phyloP scores from a whole-genome alignment of 2,329 filamentous ascomycete genomes.

The Xylaria sp. region DNA sequence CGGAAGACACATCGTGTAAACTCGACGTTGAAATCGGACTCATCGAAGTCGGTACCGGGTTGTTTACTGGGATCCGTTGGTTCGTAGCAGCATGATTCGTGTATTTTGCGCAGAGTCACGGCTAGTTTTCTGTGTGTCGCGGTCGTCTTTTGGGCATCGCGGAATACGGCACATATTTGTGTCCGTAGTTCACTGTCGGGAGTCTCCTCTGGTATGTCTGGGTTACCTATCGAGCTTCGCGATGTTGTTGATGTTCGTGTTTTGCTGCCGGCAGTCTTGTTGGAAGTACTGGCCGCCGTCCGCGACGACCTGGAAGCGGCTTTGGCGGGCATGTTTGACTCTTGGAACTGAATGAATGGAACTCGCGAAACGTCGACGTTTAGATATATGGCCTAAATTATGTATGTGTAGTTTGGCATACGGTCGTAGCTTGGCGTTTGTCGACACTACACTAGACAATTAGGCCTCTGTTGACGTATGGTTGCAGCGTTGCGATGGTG shows the following conservation, averaged over 20 bases:
- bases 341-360: background rate
- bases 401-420: background rate
- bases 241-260: conserved; percentile 43
- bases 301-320: conserved; percentile 43
- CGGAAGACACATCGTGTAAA: conserved; percentile 76
- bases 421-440: background rate
- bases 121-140: conserved; percentile 86
- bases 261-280: conserved; percentile 37
- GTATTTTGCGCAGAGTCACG: conserved; percentile 81
- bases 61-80: conserved; percentile 48
- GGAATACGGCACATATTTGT: conserved; percentile 67
- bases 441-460: background rate
- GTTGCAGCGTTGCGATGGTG: background rate
- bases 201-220: conserved; percentile 64
- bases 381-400: background rate
- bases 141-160: conserved; percentile 81
- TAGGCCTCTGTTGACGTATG: background rate
- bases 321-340: conserved; percentile 44
- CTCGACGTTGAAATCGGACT: conserved; percentile 82
- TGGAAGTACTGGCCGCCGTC: conserved; percentile 38
- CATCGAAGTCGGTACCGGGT: conserved; percentile 64
- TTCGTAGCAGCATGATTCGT: conserved; percentile 75
- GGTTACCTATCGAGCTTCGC: conserved; percentile 40
- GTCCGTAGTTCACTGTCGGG: conserved; percentile 65
- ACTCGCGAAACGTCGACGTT: background rate